These are phyloP conservation scores for Alternaria infectoria DNA, from an alignment of 2,329 filamentous ascomycete species.

Conservation along the genomic window DNA sequence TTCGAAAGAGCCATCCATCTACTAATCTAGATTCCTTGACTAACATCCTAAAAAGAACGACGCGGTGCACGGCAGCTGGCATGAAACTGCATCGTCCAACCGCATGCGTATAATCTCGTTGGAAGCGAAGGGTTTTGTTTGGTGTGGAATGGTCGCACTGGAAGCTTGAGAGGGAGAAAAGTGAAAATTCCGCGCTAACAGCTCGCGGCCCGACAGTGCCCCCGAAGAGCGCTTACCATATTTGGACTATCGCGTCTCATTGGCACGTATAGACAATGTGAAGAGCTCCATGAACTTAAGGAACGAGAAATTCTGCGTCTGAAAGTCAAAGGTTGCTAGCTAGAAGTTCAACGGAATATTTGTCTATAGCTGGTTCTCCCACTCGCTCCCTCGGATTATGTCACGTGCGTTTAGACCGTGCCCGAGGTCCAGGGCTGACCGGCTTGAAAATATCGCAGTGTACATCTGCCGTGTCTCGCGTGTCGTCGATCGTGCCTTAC, in stretches of 20 bases:
- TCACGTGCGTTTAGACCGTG: not conserved
- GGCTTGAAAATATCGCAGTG: not conserved
- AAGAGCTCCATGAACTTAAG: not conserved
- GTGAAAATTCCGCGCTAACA: conserved; percentile 4
- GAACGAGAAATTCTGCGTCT: not conserved
- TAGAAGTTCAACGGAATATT: not conserved
- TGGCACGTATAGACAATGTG: not conserved
- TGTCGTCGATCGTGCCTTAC: not conserved
- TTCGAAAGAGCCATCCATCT: conserved; percentile 86
- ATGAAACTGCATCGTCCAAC: conserved; percentile 1
- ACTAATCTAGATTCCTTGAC: not conserved
- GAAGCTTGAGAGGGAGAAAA: conserved; percentile 12
- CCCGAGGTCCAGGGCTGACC: not conserved
- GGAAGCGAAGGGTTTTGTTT: not conserved
- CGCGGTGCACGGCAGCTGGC: not conserved
- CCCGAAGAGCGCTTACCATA: conserved; percentile 5
- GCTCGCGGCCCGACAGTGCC: conserved; percentile 7
- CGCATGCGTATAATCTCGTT: not conserved
- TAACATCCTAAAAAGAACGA: not conserved
- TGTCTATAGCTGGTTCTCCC: not conserved
- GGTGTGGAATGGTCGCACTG: not conserved
- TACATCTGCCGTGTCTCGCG: not conserved
- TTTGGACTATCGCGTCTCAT: not conserved
- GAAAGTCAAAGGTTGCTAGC: not conserved
- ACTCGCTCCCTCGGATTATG: not conserved